Evolutionary conservation across 176 grass and related monocot species (phyloP), one percentile per base, ranked within the genome.

Genomic region (Oryza longistaminata): DNA sequence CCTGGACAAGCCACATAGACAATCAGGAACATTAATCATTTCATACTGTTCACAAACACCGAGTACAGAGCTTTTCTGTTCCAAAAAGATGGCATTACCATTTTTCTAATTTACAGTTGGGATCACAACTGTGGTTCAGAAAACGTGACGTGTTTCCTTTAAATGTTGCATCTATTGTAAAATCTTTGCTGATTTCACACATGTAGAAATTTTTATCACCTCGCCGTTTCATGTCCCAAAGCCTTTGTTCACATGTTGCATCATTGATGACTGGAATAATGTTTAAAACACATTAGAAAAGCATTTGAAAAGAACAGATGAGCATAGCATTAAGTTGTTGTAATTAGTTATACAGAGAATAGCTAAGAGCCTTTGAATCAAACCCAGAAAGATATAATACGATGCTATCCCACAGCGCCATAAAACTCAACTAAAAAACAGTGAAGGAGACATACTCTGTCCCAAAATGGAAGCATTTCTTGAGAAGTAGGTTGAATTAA

Each of bases 21-120:
- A 73, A 73, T 88, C 33, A 84, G 85, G 68, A 75, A 88, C 33
- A 82, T 72, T 49, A 33, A 43, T 42, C n/a, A 16, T 78, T 66
- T 80, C 29, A 64, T 61, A 45, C 31, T 69, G 5, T 71, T 71
- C 27, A 78, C 10, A 10, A 70, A n/a, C 21, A 48, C 49, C 13
- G 12, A 49, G 66, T 58, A 45, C 15, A 82, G 71, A 58, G 2
- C 24, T 60, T 65, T 35, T 68, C 16, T 72, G 60, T 26, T n/a
- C 29, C 33, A 39, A 85, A 79, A 73, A 88, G 2, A 74, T n/a
- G 78, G 43, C 29, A 78, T 88, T 94, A 98, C 96, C 96, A 98
- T 73, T 98, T 98, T 78, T 98, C 96, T 60, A 98, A 65, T 94
- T 95, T 96, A 79, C 96, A 98, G 74, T 98, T 98, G 33, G 96